phyloP scores from a whole-genome alignment of 2,329 filamentous ascomycete species.

The Fusarium nematophilum region DNA sequence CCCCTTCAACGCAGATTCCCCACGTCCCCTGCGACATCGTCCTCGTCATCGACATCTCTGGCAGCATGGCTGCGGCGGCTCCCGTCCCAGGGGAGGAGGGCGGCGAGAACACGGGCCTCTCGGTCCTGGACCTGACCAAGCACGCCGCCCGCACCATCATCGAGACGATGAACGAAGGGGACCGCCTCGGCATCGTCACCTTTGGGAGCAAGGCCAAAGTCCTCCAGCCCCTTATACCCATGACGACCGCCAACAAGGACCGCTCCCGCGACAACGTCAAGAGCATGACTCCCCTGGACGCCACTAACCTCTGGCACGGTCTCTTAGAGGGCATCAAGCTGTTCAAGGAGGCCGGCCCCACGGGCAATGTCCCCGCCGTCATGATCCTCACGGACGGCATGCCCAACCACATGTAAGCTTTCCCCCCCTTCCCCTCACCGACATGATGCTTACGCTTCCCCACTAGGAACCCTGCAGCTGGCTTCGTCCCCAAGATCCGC shows the following conservation, averaged over 20 bases:
- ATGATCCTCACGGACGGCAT: constrained; percentile 66
- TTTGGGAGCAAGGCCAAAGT: constrained; percentile 58
- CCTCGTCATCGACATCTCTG: constrained; percentile 70
- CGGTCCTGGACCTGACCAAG: constrained; percentile 69
- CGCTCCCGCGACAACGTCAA: constrained; percentile 55
- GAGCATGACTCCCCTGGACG: constrained; percentile 49
- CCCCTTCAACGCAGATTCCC: constrained; percentile 43
- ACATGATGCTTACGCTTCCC: background rate
- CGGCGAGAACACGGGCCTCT: constrained; percentile 63
- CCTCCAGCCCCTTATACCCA: constrained; percentile 59
- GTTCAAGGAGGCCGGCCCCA: constrained; percentile 50
- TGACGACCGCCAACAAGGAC: constrained; percentile 61
- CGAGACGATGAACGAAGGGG: constrained; percentile 64
- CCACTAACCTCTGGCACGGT: constrained; percentile 70
- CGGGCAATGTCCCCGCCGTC: constrained; percentile 59
- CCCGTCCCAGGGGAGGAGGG: constrained; percentile 57
- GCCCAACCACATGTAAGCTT: constrained; percentile 63
- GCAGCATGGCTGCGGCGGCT: constrained; percentile 63
- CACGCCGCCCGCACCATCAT: constrained; percentile 69
- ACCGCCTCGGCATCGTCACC: constrained; percentile 68
- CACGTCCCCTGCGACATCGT: constrained; percentile 70
- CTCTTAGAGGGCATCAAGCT: constrained; percentile 62
- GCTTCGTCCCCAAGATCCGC: constrained; percentile 67
- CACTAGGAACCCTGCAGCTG: constrained; percentile 58
- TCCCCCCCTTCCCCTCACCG: background rate